Base-by-base conservation (phyloP, 306 rosid species). In the Malus orientalis region DNA sequence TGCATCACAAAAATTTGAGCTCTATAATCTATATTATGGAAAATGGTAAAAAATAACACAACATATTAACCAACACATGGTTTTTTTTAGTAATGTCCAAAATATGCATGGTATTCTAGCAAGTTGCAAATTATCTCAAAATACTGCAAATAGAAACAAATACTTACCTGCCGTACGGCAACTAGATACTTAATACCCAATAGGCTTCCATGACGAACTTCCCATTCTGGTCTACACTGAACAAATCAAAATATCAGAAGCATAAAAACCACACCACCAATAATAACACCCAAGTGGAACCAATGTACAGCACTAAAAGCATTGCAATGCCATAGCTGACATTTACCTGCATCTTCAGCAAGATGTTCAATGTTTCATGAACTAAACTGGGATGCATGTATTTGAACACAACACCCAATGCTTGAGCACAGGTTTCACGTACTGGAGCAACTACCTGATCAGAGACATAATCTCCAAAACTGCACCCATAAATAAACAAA, bases 161-260 rank as follows among this genome's bases (percentile, higher is more conserved):
- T 65, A 44, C 70, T 69, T 86, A 92, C 98, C 98, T 92, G 88
- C 76, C 98, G 86, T 58, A 95, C 96, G 2, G 98, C 97, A 77
- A 95, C 97, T 85, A 95, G 84, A 87, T 92, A 92, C 81, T 95
- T 95, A 81, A 95, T 92, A 72, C 97, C 96, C 82, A 95, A 88
- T 76, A 95, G 96, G 83, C 97, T 89, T 67, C 98, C 97, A 75
- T 95, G 98, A 73, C 97, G 98, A 91, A 95, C 90, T 88, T 95
- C 98, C 98, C 98, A 95, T 80, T 95, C 97, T 85, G 97, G 93
- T 83, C 98, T 90, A 89, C 90, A 92, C 98, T 95, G 97, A 86
- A 92, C 76, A 88, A 76, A 85, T 76, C 85, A 69, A 70, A 84
- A 84, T 78, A 78, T 76, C 80, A 82, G 77, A 75, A 87, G 76